Evolutionary conservation across 2,329 filamentous ascomycete genomes (phyloP), one percentile per base, ranked within the genome.

Genomic region (Alternaria brassicicola): DNA sequence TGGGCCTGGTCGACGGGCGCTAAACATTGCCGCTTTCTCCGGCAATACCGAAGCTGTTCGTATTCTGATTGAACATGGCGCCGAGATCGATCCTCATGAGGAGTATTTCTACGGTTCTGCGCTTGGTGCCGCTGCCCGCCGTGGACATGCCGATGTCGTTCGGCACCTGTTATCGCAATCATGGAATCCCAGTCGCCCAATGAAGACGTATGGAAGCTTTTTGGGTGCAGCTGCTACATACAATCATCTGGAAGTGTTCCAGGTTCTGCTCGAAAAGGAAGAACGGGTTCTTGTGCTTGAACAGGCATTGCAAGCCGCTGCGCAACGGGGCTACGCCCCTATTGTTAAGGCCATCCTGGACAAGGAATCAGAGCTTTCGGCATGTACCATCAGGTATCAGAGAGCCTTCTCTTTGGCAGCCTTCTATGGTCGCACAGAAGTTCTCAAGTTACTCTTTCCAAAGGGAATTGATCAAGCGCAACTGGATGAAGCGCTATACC

Each of bases 181-280:
- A 3, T 70, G 66, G 66, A 68, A 46, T 28, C 55, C 57, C 1
- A 60, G 31, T 26, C 65, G 61, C 12, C 13, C 26, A 6, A 69
- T 70, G 54, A 61, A 65, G 17, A 70, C 61, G 0, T 70, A 70
- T 39, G 57, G 62, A 21, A 63, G 57, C 19, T 65, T 67, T 13
- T 23, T 70, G 9, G 67, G 59, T 6, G 63, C 62, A 6, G 68
- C 67, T 12, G 64, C 68, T 15, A 67, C 65, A 21, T 71, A 69
- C 39, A 66, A 68, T 25, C 67, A 71, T 39, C 15, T 62, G 7
- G 62, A 61, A 7, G 62, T 69, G 2, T 61, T 69, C 6, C 55
- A 69, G 13, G 35, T 59, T 9, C 46, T 70, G 7, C 48, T 69
- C 12, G 45, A 63, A 17, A 61, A 65, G 19, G 66, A 70, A 52